Percentiles rank a stretch among this genome's conserved stretches.
Evolutionary conservation across 73 alveolate genomes (phyloP).

Genomic region (Diophrys appendiculata): DNA sequence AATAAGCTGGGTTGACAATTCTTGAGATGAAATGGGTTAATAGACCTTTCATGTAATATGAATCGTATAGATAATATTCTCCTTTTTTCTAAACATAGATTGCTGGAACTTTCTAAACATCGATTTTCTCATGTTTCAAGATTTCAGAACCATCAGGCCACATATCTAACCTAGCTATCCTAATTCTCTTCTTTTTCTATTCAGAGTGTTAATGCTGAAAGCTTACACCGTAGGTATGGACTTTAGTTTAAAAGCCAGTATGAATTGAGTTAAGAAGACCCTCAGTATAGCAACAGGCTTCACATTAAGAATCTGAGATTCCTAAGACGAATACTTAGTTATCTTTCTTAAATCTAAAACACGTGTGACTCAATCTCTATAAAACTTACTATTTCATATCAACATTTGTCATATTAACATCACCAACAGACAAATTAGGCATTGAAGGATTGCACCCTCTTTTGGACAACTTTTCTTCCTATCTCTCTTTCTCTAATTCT

Average conservation of each 20-base stretch:
- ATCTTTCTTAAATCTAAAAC: conserved; percentile 37
- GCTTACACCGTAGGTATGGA: conserved; percentile 11
- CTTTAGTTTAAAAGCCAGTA: conserved; percentile 9
- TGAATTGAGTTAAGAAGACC: conserved; percentile 1
- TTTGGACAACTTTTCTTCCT: neutral
- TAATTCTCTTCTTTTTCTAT: conserved; percentile 34
- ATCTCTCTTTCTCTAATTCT: neutral
- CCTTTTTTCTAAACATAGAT: conserved; percentile 50
- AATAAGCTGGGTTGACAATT: conserved; percentile 31
- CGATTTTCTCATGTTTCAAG: conserved; percentile 29
- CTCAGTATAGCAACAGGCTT: conserved; percentile 44
- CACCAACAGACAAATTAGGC: conserved; percentile 43
- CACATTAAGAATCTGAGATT: conserved; percentile 45
- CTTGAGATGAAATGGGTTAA: conserved; percentile 40
- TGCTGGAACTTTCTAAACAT: conserved; percentile 24
- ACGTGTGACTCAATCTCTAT: neutral
- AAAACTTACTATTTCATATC: conserved; percentile 12
- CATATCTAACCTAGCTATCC: conserved; percentile 41
- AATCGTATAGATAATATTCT: conserved; percentile 43
- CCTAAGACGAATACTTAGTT: conserved; percentile 38
- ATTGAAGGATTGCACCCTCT: conserved; percentile 25
- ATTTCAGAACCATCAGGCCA: conserved; percentile 2
- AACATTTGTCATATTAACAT: neutral
- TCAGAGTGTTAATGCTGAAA: neutral
- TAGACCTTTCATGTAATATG: conserved; percentile 45